A percentile compares a stretch with the other conserved stretches of the same genome.
These are phyloP conservation scores for Hypsizygus ulmarius DNA, from an alignment of 1,284 basidiomycete genomes.

Conservation along the genomic window DNA sequence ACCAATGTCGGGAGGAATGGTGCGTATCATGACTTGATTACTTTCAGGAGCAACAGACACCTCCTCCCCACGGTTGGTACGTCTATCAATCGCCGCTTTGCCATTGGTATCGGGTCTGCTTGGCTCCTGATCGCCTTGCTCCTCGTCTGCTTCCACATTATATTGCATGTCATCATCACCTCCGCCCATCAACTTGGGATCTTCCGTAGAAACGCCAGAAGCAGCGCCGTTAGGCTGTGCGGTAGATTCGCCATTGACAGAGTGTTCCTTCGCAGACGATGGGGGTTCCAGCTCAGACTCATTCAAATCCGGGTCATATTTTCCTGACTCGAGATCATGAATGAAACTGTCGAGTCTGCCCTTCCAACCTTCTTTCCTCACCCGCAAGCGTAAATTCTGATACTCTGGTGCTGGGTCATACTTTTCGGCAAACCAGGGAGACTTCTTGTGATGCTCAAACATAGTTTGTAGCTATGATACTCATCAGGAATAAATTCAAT, in stretches of 20 bases:
- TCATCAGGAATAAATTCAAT: slow-evolving; percentile 23
- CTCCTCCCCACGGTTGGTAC: slow-evolving; percentile 64
- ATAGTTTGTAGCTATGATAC: slow-evolving; percentile 81
- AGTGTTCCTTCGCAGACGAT: slow-evolving; percentile 48
- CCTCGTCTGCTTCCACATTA: slow-evolving; percentile 68
- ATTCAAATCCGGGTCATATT: slow-evolving; percentile 72
- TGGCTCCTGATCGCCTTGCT: slow-evolving; percentile 57
- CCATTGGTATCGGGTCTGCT: slow-evolving; percentile 57
- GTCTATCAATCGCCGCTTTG: slow-evolving; percentile 46
- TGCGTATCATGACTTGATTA: slow-evolving; percentile 91
- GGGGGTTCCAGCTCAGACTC: slow-evolving; percentile 50
- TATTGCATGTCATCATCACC: slow-evolving; percentile 65
- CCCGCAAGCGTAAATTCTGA: slow-evolving; percentile 65
- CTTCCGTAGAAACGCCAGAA: slow-evolving; percentile 38
- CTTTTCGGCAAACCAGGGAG: slow-evolving; percentile 93
- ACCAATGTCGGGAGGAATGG: slow-evolving; percentile 88
- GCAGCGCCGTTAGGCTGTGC: slow-evolving; percentile 34
- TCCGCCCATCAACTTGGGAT: slow-evolving; percentile 36
- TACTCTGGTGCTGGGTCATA: slow-evolving; percentile 78
- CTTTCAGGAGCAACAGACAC: slow-evolving; percentile 75
- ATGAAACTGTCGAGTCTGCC: slow-evolving; percentile 71
- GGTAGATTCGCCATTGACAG: slow-evolving; percentile 34
- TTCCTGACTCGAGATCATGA: slow-evolving; percentile 76
- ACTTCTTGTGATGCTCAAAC: slow-evolving; percentile 88
- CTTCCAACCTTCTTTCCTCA: slow-evolving; percentile 80